phyloP scores from a whole-genome alignment of 2,329 filamentous ascomycete species.

The Thermothelomyces thermophilus region DNA sequence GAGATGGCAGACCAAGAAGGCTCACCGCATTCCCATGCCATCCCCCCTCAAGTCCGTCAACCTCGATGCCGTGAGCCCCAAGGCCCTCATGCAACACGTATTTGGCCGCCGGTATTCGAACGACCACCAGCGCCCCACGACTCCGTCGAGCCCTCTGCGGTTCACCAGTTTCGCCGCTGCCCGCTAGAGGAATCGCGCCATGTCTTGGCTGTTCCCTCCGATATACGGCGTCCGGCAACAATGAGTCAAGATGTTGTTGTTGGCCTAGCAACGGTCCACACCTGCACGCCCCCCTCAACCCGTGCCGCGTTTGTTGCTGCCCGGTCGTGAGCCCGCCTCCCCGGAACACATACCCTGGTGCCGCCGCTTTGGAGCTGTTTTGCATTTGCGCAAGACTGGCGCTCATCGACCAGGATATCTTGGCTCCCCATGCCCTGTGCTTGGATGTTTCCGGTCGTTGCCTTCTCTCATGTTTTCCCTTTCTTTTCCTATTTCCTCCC shows the following conservation, averaged over 20 bases:
- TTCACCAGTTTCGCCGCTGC: conserved; percentile 16
- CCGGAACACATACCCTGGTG: too few relatives aligned
- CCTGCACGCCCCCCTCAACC: neutral
- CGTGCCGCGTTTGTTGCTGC: conserved; percentile 16
- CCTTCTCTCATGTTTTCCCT: neutral
- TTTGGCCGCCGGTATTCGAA: conserved; percentile 29
- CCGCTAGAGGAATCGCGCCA: conserved; percentile 8
- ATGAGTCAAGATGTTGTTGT: too few relatives aligned
- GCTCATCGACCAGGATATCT: neutral
- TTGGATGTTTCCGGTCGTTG: too few relatives aligned
- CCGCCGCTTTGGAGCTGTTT: too few relatives aligned
- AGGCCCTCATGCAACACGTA: conserved; percentile 32
- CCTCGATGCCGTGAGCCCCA: conserved; percentile 33
- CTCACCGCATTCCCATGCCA: conserved; percentile 34
- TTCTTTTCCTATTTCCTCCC: neutral
- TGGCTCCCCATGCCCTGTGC: neutral
- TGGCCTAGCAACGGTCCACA: neutral
- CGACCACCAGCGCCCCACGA: conserved; percentile 14
- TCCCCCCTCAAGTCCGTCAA: conserved; percentile 30
- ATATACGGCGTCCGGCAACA: too few relatives aligned
- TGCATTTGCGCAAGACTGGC: neutral
- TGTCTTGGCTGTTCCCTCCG: neutral
- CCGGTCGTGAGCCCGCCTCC: conserved; percentile 5
- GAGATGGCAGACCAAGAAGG: conserved; percentile 55
- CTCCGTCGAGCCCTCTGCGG: conserved; percentile 18